Evolutionary conservation across 106 monocot genomes (phyloP).

Genomic region (Acorus calamus): DNA sequence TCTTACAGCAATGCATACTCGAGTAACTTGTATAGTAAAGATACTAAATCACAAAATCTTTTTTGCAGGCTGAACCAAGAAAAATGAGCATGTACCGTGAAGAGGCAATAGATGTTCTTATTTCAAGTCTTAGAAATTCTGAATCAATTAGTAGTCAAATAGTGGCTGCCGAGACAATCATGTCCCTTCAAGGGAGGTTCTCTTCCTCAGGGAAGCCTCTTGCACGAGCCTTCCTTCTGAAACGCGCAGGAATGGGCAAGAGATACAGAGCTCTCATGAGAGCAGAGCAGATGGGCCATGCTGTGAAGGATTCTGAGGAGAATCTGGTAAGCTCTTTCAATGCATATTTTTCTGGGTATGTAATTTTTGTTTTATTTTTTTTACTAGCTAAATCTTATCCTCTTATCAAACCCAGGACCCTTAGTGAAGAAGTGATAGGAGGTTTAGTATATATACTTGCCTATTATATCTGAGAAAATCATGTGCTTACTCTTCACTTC

Average conservation of each 20-base stretch:
- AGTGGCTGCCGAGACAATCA: conserved; percentile 37
- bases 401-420: too few species aligned
- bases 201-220: conserved; percentile 37
- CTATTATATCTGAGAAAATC: too few species aligned
- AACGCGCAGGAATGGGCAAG: conserved; percentile 39
- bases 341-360: too few species aligned
- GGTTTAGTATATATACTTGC: too few species aligned
- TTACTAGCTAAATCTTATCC: too few species aligned
- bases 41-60: neutral
- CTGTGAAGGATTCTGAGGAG: conserved; percentile 22
- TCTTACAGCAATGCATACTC: neutral
- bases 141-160: conserved; percentile 31
- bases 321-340: conserved; percentile 21
- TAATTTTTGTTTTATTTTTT: too few species aligned
- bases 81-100: conserved; percentile 50
- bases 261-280: conserved; percentile 26
- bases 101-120: conserved; percentile 48
- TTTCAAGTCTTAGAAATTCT: conserved; percentile 42
- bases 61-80: conserved; percentile 39
- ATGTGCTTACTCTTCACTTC: too few species aligned
- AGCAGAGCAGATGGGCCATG: conserved; percentile 18
- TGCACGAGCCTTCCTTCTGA: conserved; percentile 27
- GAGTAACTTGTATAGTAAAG: too few species aligned
- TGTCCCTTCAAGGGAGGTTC: conserved; percentile 39
- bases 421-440: too few species aligned